A percentile compares a stretch with the other conserved stretches of the same genome.
Conservation (phyloP, 2,329 filamentous ascomycete species). For the Apiospora rasikravindrae region DNA sequence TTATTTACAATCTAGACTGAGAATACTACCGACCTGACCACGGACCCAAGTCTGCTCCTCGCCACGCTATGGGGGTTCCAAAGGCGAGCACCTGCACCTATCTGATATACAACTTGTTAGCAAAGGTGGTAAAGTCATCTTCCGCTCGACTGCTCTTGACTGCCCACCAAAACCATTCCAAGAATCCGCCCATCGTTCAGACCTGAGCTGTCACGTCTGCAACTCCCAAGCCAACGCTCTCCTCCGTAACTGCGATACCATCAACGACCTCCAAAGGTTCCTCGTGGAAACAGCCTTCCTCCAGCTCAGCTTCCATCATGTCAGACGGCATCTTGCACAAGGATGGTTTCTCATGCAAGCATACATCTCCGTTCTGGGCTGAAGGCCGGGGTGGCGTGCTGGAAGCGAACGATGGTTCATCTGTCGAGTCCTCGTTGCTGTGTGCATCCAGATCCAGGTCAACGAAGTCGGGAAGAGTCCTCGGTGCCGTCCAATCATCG, state of each 20-base stretch:
- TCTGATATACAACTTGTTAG: slow-evolving; percentile 4
- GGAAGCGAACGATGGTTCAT: slow-evolving; percentile 20
- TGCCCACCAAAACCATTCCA: neutral
- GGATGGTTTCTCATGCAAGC: slow-evolving; percentile 24
- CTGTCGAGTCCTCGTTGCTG: neutral
- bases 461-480: neutral
- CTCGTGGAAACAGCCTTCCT: slow-evolving; percentile 41
- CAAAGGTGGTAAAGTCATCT: neutral
- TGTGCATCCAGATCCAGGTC: neutral
- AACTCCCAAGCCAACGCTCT: slow-evolving; percentile 54
- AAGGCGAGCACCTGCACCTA: slow-evolving; percentile 13
- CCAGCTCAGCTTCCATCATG: slow-evolving; percentile 41
- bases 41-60: neutral
- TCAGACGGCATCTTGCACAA: slow-evolving; percentile 23
- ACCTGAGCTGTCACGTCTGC: slow-evolving; percentile 48
- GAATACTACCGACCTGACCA: neutral
- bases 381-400: slow-evolving; percentile 28
- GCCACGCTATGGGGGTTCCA: neutral
- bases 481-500: neutral
- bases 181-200: slow-evolving; percentile 9
- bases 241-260: slow-evolving; percentile 62
- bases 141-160: neutral
- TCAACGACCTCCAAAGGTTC: slow-evolving; percentile 53
- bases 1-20: neutral
- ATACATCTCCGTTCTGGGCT: slow-evolving; percentile 25